Evolutionary conservation across 1,284 basidiomycete genomes (phyloP).

Genomic region (Austroboletus niveus): DNA sequence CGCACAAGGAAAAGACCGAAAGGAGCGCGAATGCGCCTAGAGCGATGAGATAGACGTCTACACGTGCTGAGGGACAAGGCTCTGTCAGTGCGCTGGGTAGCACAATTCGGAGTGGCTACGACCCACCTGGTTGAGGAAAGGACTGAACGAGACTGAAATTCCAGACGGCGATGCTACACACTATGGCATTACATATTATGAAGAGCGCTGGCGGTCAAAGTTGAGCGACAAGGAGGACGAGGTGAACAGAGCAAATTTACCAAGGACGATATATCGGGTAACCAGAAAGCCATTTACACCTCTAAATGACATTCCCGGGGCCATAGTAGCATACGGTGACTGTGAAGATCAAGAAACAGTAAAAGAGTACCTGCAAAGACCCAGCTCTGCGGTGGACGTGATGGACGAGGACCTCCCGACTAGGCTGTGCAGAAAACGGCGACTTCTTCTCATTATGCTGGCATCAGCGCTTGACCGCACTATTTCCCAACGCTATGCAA

Average conservation of each 20-base stretch:
- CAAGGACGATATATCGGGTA: conserved; percentile 50
- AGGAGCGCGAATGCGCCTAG: conserved; percentile 58
- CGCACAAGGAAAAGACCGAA: conserved; percentile 61
- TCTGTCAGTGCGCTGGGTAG: background rate
- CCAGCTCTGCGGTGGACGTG: conserved; percentile 29
- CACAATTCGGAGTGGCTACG: background rate
- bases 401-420: conserved; percentile 9
- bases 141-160: conserved; percentile 51
- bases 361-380: conserved; percentile 22
- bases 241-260: conserved; percentile 29
- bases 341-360: conserved; percentile 16
- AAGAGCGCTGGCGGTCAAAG: conserved; percentile 46
- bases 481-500: conserved; percentile 4
- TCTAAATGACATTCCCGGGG: conserved; percentile 15
- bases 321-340: conserved; percentile 30
- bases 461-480: background rate
- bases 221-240: conserved; percentile 11
- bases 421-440: background rate
- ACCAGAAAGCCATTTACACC: conserved; percentile 32
- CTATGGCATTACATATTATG: conserved; percentile 62
- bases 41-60: conserved; percentile 62
- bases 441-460: background rate
- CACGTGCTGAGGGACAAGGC: conserved; percentile 35
- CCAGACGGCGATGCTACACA: conserved; percentile 68
- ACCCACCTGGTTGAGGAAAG: conserved; percentile 37